Evolutionary conservation across 306 rosid genomes (phyloP), one percentile per base, ranked within the genome.

Genomic region (Pyrus betulifolia): DNA sequence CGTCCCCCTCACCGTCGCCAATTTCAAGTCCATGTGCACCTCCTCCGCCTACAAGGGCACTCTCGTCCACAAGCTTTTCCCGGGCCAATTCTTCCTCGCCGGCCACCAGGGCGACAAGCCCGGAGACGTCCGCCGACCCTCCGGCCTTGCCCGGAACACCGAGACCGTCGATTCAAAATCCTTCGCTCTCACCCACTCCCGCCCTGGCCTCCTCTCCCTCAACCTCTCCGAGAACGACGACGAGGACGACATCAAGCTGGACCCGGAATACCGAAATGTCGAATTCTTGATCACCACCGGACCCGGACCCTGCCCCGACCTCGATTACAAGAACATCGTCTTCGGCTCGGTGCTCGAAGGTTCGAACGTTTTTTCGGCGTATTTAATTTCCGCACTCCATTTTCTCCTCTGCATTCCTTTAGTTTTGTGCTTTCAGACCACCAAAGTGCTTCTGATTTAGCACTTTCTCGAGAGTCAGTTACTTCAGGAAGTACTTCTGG

Each of bases 321-420:
- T 94, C 38, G 97, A 94, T 77, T 49, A 27, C 54, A 90, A 84
- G 79, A 94, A 94, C 84, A 85, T 94, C 13, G 91, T 94, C 74
- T 94, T 94, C 52, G 97, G 98, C 57, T 63, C 92, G 0, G 97
- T 94, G 10, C 94, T 94, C 10, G 91, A 91, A 91, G 98, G 98
- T 91, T 54, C 8, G 55, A 15, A 0, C 21, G 6, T 51, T 51
- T 51, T 51, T 51, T 1, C 21, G 0, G 55, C 17, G 55, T 51
- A 51, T 17, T 17, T 51, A 17, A 51, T 51, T 51, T 17, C 55
- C 21, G 9, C 21, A 51, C 21, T 51, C 55, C 55, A 51, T 51
- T 51, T 15, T 51, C 55, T 51, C 55, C 21, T 51, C 21, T 17
- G 55, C 3, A 51, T 51, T 51, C 2, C 55, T 17, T 21, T 51